Conservation (phyloP, 257 asterid genomes). For the Avicennia marina region DNA sequence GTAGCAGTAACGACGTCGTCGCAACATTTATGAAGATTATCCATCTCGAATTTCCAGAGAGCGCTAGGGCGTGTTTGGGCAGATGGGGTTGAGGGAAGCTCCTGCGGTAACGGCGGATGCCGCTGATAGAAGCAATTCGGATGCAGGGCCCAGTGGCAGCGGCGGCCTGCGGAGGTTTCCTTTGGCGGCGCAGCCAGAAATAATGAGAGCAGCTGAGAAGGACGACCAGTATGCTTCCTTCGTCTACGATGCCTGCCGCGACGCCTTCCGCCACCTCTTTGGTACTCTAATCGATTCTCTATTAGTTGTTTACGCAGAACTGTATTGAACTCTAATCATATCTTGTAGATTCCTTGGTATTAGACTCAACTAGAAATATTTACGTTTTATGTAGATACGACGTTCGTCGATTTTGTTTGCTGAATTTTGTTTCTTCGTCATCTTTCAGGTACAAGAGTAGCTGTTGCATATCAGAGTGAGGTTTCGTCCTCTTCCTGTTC, state of each 20-base stretch:
- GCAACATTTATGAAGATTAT: too few relatives aligned
- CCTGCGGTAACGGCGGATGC: slow-evolving; percentile 37
- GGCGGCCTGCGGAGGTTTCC: slow-evolving; percentile 54
- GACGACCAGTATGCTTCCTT: slow-evolving; percentile 97
- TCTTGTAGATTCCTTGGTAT: slow-evolving; percentile 1
- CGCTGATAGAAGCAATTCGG: slow-evolving; percentile 30
- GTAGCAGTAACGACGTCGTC: neutral
- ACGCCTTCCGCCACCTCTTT: slow-evolving; percentile 95
- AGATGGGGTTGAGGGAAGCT: slow-evolving; percentile 37
- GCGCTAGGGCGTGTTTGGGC: too few relatives aligned
- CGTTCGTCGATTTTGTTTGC: too few relatives aligned
- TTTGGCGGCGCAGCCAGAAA: slow-evolving; percentile 90
- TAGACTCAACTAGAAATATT: neutral
- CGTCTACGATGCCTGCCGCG: slow-evolving; percentile 96
- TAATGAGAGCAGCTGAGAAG: slow-evolving; percentile 98
- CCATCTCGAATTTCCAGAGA: too few relatives aligned
- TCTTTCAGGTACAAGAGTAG: slow-evolving; percentile 88
- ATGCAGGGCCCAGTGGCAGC: slow-evolving; percentile 35
- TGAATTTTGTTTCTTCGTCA: neutral
- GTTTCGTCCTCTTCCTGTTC: slow-evolving; percentile 29
- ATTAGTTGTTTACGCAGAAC: neutral
- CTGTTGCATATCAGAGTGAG: slow-evolving; percentile 91
- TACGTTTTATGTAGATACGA: neutral
- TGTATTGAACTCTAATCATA: neutral
- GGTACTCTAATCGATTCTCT: slow-evolving; percentile 54